Base-by-base conservation (phyloP, 148 eudicot species). In the Linanthus parryae region DNA sequence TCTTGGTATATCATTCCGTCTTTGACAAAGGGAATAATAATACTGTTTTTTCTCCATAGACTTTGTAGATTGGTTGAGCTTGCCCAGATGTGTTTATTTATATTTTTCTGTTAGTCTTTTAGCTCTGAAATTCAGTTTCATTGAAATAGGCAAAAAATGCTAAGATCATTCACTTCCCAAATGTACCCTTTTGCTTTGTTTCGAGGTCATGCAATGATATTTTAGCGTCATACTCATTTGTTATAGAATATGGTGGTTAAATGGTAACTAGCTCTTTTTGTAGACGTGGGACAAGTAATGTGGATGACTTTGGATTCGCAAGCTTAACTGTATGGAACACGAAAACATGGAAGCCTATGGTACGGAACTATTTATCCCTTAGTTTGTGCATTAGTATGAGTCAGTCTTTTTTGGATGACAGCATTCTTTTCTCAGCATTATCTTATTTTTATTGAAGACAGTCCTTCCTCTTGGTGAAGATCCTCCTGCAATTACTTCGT, bases 391-490 rank as follows among this genome's bases (percentile, higher is more conserved):
- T 36, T 7, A 18, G 7, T 26, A 11, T 26, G 53, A 44, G 11
- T 47, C 36, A 34, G 22, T 47, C 34, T 49, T 49, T 44, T 57
- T n/a, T 23, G 15, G n/a, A 47, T 48, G 24, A 54, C 28, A 22
- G 59, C 56, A 28, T 23, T 55, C 34, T 39, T 36, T 49, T 23
- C 69, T 67, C 60, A 60, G 43, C 66, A 57, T 58, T 52, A 30
- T 58, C 60, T 67, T 36, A 35, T 69, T 67, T 74, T 63, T 69
- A 52, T 59, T 86, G 84, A 81, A 91, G 98, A 59, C 94, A 78
- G 94, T 86, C 79, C 95, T 91, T 67, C 98, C 98, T 54, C 98
- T 91, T 74, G 98, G 98, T 62, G 77, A 86, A 70, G 98, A 91
- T 60, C 94, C 98, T 26, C 98, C 98, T 30, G 94, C 95, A 48